Conservation (phyloP, 1,284 basidiomycete species). For the Inonotus hispidus region DNA sequence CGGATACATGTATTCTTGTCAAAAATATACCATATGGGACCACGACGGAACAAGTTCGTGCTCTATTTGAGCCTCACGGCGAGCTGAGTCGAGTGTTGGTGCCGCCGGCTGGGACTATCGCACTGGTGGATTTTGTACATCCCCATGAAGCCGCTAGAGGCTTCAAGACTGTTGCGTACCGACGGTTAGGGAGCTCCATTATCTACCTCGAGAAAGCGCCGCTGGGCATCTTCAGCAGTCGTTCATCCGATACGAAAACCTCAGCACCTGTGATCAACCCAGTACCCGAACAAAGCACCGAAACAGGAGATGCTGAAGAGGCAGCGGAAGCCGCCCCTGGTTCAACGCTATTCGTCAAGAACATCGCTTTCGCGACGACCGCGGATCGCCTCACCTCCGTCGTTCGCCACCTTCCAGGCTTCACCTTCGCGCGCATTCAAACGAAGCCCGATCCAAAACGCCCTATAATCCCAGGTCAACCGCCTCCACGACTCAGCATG, state of each 20-base stretch:
- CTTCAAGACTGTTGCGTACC: constrained; percentile 82
- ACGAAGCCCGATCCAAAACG: constrained; percentile 85
- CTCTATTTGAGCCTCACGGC: constrained; percentile 79
- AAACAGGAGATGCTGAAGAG: constrained; percentile 29
- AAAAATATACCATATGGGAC: constrained; percentile 98
- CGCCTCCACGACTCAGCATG: constrained; percentile 66
- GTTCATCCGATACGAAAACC: constrained; percentile 16
- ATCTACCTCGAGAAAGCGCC: constrained; percentile 95
- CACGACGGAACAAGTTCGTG: constrained; percentile 64
- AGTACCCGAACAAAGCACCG: constrained; percentile 35
- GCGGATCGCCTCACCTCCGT: constrained; percentile 64
- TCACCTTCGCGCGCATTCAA: constrained; percentile 87
- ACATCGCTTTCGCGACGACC: constrained; percentile 88
- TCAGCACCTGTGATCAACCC: constrained; percentile 34
- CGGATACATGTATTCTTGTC: constrained; percentile 83
- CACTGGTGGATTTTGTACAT: constrained; percentile 83
- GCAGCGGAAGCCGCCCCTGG: constrained; percentile 54
- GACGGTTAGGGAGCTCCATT: constrained; percentile 84
- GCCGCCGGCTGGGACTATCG: constrained; percentile 92
- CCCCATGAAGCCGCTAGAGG: constrained; percentile 68
- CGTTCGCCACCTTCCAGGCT: constrained; percentile 78
- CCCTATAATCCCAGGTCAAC: constrained; percentile 46
- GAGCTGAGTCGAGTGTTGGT: constrained; percentile 74
- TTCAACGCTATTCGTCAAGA: constrained; percentile 92
- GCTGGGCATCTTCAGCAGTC: constrained; percentile 61